phyloP scores from a whole-genome alignment of 2,329 filamentous ascomycete genomes.

The Ascosphaera apis region DNA sequence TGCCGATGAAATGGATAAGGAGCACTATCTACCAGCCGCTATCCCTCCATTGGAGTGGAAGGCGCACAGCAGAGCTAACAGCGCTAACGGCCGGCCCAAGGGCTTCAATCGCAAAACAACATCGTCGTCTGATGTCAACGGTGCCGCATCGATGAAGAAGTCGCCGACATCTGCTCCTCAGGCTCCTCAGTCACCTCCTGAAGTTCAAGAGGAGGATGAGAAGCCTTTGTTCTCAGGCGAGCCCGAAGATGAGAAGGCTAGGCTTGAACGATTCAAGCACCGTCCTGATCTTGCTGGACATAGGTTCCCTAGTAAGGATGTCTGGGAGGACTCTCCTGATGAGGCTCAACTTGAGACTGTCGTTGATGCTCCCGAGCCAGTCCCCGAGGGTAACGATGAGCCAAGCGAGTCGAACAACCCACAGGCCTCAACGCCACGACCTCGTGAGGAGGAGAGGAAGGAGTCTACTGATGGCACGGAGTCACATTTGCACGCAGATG shows the following conservation, averaged over 20 bases:
- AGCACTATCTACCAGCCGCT: conserved; percentile 56
- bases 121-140: no score
- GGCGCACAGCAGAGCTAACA: no score
- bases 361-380: conserved; percentile 54
- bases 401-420: conserved; percentile 19
- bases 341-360: conserved; percentile 57
- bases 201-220: conserved; percentile 85
- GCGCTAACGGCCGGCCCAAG: no score
- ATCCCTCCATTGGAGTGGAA: conserved; percentile 47
- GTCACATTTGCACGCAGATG: conserved; percentile 7
- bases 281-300: conserved; percentile 31
- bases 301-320: conserved; percentile 80
- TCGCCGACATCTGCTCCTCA: no score
- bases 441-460: conserved; percentile 25
- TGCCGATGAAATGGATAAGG: conserved; percentile 58
- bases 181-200: conserved; percentile 52
- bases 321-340: conserved; percentile 90
- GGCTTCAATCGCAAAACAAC: no score
- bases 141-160: no score
- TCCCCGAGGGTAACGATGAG: conserved; percentile 17
- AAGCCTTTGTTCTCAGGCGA: conserved; percentile 76
- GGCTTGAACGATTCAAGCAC: conserved; percentile 32
- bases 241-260: conserved; percentile 34
- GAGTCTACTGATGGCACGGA: conserved; percentile 17
- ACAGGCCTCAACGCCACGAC: no score